Evolutionary conservation across 2,329 filamentous ascomycete genomes (phyloP), one percentile per base, ranked within the genome.

Genomic region (Aspergillus hiratsukae): DNA sequence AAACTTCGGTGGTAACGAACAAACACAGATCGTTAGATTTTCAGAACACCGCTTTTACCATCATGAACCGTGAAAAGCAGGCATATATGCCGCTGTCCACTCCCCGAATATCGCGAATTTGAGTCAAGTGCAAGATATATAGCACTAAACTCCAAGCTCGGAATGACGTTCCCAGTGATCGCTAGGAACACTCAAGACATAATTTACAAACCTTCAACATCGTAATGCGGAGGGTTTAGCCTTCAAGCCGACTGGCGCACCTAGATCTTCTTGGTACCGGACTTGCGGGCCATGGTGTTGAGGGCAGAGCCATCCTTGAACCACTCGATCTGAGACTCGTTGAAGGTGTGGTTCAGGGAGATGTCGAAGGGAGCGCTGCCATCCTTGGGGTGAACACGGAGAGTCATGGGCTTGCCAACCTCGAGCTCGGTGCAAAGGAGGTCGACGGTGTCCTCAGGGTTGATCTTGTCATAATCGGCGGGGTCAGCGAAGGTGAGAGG

Each of bases 221-320:
- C 51, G 23, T 21, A 49, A 37, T 21, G 49, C 40, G 11, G 41
- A 58, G 43, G 40, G 48, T 43, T 52, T 40, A 51, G 49, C 52
- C 28, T 43, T 11, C 23, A 23, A 37, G 25, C 48, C 48, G 27
- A 19, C 23, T 27, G 23, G 45, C 52, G 52, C 31, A 10, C 37
- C n/a, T 11, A 17, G 11, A 51, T 66, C 70, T 74, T 74, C 53
- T 68, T 68, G 55, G 41, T 50, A 56, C 53, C 66, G 54, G 68
- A 57, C 61, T 74, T 72, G 86, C 94, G 95, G 66, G 93, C 92
- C 93, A 99, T 99, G 69, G 92, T 97, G 87, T 99, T 99, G 65
- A 99, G 83, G 55, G 94, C 94, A 72, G 88, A 92, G 66, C 94
- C 94, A 77, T 97, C 95, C 84, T 91, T 92, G 86, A 99, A 99